phyloP scores from a whole-genome alignment of 345 rosid species.

The Abelmoschus esculentus region DNA sequence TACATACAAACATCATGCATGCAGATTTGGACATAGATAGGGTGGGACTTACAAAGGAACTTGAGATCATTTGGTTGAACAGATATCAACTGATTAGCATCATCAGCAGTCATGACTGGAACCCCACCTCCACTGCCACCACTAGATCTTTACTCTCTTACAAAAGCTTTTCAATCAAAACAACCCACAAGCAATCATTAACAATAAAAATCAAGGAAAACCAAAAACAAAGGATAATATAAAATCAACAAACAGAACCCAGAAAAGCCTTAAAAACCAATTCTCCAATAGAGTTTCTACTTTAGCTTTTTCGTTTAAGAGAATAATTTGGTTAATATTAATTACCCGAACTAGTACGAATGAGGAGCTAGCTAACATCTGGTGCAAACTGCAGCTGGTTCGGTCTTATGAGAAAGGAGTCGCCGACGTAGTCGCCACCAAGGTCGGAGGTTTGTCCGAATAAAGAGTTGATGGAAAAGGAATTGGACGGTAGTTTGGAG shows the following conservation, averaged over 20 bases:
- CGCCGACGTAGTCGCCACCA: not conserved
- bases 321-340: not conserved
- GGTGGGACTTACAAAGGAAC: no score
- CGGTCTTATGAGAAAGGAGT: not conserved
- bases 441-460: constrained; percentile 5
- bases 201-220: not conserved
- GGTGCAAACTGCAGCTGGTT: not conserved
- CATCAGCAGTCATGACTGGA: no score
- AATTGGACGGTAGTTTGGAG: not conserved
- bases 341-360: not conserved
- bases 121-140: no score
- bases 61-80: no score
- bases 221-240: constrained; percentile 5
- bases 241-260: not conserved
- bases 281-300: not conserved
- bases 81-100: no score
- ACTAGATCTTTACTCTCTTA: no score
- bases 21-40: no score
- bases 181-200: no score
- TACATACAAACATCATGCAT: no score
- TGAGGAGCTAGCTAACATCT: not conserved
- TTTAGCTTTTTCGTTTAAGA: not conserved
- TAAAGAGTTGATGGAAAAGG: not conserved
- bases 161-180: no score
- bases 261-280: not conserved